Percentiles rank a stretch among this genome's conserved stretches.
These are phyloP conservation scores for Peronospora farinosa DNA, from an alignment of 352 stramenopile genomes.

Conservation along the genomic window DNA sequence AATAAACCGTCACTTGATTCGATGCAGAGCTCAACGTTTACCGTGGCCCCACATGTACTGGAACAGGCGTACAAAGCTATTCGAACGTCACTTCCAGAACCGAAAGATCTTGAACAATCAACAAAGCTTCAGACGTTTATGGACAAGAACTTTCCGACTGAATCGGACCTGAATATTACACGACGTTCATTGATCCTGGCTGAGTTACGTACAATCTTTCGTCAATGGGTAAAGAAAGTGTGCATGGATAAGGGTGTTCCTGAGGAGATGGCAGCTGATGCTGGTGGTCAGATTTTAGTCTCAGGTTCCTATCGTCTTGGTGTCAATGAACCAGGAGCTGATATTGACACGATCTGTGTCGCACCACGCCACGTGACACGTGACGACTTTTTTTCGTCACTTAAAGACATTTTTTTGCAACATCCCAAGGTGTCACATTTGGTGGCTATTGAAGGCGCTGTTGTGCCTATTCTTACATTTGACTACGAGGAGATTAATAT, in stretches of 20 bases:
- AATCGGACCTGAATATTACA: conserved; percentile 76
- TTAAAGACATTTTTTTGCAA: conserved; percentile 88
- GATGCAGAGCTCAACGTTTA: conserved; percentile 66
- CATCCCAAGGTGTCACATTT: conserved; percentile 90
- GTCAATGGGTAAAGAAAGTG: conserved; percentile 80
- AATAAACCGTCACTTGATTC: not conserved
- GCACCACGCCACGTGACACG: conserved; percentile 91
- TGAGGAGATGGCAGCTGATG: conserved; percentile 80
- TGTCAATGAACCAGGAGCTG: conserved; percentile 94
- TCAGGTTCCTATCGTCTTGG: conserved; percentile 93
- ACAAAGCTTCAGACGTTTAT: conserved; percentile 77
- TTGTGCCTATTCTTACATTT: conserved; percentile 97
- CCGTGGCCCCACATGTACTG: conserved; percentile 64
- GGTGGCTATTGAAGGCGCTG: conserved; percentile 82
- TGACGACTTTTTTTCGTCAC: conserved; percentile 94
- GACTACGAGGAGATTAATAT: conserved; percentile 99
- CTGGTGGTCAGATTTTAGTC: conserved; percentile 83
- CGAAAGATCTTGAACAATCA: conserved; percentile 80
- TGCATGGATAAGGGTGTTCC: conserved; percentile 79
- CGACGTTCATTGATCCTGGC: conserved; percentile 79
- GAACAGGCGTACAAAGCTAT: conserved; percentile 88
- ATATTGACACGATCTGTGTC: conserved; percentile 98
- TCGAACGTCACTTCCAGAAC: conserved; percentile 74
- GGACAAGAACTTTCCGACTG: conserved; percentile 72
- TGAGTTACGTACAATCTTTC: conserved; percentile 79